Evolutionary conservation across 768 basidiomycete genomes (phyloP).

Genomic region (Hortiboletus campestris): DNA sequence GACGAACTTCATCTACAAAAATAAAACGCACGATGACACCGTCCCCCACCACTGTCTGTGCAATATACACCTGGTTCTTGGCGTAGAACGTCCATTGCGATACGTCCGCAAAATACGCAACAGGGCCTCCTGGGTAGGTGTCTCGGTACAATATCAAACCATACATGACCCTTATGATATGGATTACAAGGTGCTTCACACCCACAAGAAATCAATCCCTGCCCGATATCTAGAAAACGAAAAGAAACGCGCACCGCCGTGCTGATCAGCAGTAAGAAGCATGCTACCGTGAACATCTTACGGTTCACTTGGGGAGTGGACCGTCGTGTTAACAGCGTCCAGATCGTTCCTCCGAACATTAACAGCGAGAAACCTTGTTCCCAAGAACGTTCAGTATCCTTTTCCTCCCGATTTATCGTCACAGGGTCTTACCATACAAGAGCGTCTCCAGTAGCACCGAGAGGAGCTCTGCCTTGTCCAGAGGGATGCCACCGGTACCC

Average conservation of each 20-base stretch:
- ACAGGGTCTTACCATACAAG: too few species aligned
- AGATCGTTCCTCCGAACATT: too few species aligned
- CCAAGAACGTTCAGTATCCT: not conserved
- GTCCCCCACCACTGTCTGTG: slow-evolving; percentile 25
- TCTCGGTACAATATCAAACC: not conserved
- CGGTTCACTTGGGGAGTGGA: too few species aligned
- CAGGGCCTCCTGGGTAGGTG: not conserved
- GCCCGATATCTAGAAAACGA: too few species aligned
- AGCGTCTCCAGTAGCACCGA: too few species aligned
- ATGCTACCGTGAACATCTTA: too few species aligned
- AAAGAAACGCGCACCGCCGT: too few species aligned
- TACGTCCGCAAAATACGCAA: not conserved
- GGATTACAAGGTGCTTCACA: not conserved
- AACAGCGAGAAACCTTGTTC: not conserved
- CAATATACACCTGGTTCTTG: slow-evolving; percentile 17
- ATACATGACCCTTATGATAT: not conserved
- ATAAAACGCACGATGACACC: slow-evolving; percentile 19
- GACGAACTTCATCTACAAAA: not conserved
- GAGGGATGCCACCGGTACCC: too few species aligned
- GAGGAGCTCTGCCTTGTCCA: too few species aligned
- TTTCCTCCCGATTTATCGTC: not conserved
- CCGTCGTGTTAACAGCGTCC: too few species aligned
- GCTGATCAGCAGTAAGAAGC: too few species aligned
- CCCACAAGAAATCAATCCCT: not conserved
- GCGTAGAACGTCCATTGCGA: slow-evolving; percentile 23